Evolutionary conservation across 306 rosid genomes (phyloP).

Genomic region (Crotalaria pallida): DNA sequence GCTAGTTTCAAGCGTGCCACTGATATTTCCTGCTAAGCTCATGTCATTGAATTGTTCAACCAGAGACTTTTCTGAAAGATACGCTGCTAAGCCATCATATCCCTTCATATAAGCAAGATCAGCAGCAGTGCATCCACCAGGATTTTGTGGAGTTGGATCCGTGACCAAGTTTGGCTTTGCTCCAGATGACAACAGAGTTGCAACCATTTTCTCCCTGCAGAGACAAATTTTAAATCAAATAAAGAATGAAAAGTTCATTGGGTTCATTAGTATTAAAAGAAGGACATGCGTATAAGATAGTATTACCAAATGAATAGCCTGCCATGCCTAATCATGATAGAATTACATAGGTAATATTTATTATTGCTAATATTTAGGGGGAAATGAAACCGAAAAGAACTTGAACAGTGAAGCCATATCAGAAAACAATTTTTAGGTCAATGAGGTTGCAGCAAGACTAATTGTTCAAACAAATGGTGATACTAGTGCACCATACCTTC

Average conservation of each 20-base stretch:
- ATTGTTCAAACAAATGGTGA: conserved; percentile 12
- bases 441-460: conserved; percentile 10
- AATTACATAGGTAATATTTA: not conserved
- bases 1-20: conserved; percentile 61
- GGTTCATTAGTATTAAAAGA: conserved; percentile 5
- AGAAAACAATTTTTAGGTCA: conserved; percentile 22
- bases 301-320: not conserved
- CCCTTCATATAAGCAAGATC: conserved; percentile 76
- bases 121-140: conserved; percentile 75
- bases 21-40: conserved; percentile 84
- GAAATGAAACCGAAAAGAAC: not conserved
- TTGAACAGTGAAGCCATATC: conserved; percentile 21
- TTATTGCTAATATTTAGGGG: not conserved
- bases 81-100: conserved; percentile 83
- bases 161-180: conserved; percentile 93
- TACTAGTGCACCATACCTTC: conserved; percentile 45
- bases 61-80: conserved; percentile 88
- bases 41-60: conserved; percentile 73
- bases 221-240: conserved; percentile 2
- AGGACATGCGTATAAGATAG: not conserved
- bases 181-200: conserved; percentile 55
- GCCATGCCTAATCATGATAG: not conserved
- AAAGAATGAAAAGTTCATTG: not conserved
- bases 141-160: conserved; percentile 70
- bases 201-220: conserved; percentile 88